These are phyloP conservation scores for Fusarium bactridioides DNA, from an alignment of 2,329 filamentous ascomycete genomes.

Conservation along the genomic window DNA sequence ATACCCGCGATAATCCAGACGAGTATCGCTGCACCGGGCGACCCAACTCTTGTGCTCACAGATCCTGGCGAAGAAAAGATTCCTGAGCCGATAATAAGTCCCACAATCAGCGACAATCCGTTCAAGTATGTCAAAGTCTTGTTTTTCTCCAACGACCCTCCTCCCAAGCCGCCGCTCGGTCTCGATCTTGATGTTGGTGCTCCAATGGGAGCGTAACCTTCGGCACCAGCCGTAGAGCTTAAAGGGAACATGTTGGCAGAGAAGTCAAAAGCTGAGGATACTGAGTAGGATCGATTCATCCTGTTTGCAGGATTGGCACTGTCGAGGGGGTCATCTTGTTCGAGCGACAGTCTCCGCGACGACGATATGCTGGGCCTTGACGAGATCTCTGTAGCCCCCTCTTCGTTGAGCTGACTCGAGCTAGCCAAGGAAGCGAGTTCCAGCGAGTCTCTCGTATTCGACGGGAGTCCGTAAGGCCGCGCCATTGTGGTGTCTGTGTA, in stretches of 20 bases:
- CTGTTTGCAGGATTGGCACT: slow-evolving; percentile 60
- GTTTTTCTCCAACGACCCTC: slow-evolving; percentile 88
- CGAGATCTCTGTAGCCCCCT: slow-evolving; percentile 68
- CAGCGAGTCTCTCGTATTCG: slow-evolving; percentile 82
- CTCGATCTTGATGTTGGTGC: slow-evolving; percentile 68
- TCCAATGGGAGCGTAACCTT: slow-evolving; percentile 86
- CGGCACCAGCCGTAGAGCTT: slow-evolving; percentile 75
- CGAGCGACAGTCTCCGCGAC: slow-evolving; percentile 86
- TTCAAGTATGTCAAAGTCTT: slow-evolving; percentile 97
- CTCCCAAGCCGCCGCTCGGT: slow-evolving; percentile 63
- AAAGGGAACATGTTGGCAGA: slow-evolving; percentile 92
- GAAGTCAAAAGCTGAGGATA: slow-evolving; percentile 95
- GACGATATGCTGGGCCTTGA: slow-evolving; percentile 89
- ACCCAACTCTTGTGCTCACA: slow-evolving; percentile 90
- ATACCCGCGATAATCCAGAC: slow-evolving; percentile 92
- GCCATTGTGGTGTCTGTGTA: slow-evolving; percentile 48
- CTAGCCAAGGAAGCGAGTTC: slow-evolving; percentile 96
- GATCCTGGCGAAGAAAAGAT: slow-evolving; percentile 96
- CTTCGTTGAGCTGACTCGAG: slow-evolving; percentile 66
- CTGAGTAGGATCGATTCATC: slow-evolving; percentile 78
- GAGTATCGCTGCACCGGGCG: slow-evolving; percentile 87
- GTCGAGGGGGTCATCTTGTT: slow-evolving; percentile 79
- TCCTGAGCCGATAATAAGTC: slow-evolving; percentile 93
- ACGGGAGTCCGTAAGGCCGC: slow-evolving; percentile 53
- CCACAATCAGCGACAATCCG: slow-evolving; percentile 88